Evolutionary conservation across 108 stramenopile genomes (phyloP), one percentile per base, ranked within the genome.

Genomic region (Stephanodiscus minutulus): DNA sequence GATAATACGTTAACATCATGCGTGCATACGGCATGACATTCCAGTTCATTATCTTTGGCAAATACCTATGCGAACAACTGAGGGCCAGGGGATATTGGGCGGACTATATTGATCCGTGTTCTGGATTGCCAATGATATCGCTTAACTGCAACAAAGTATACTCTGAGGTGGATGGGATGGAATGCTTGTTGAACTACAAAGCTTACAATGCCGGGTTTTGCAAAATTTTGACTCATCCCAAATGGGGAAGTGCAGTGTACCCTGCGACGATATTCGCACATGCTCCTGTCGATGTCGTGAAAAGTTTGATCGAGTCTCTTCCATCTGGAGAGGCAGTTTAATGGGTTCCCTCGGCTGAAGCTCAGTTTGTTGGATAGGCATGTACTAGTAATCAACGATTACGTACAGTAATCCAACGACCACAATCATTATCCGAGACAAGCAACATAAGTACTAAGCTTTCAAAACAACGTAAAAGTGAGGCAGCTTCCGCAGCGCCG

Each of bases 81-180:
- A 72, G 85, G 41, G 50, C 54, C 13, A 71, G 61, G 37, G 93
- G 93, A 22, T 94, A 79, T 52, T 94, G 93, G 93, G 88, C 91
- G 39, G 98, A 98, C 73, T 98, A 85, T 73, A 98, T 98, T 72
- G 98, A 98, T 87, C 98, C 98, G 5, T 98, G 98, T 68, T 95
- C 94, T 10, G 98, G 98, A 11, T 77, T 98, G 46, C 97, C 98
- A 31, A 96, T 97, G 94, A 80, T 92, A 29, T 85, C 88, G 21
- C 73, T 73, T 57, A 75, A 81, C 47, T 83, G 69, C 58, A 92
- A 84, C 61, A 87, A 81, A 68, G 93, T 98, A 0, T 98, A 95
- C 74, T 87, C 86, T 31, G 98, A 98, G 79, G 97, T 97, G 21
- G 96, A 96, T 72, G 93, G 95, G 21, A 93, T 94, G 90, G 92